These are phyloP conservation scores for Ceratocystis destructans DNA, from an alignment of 2,329 filamentous ascomycete species.

Conservation along the genomic window DNA sequence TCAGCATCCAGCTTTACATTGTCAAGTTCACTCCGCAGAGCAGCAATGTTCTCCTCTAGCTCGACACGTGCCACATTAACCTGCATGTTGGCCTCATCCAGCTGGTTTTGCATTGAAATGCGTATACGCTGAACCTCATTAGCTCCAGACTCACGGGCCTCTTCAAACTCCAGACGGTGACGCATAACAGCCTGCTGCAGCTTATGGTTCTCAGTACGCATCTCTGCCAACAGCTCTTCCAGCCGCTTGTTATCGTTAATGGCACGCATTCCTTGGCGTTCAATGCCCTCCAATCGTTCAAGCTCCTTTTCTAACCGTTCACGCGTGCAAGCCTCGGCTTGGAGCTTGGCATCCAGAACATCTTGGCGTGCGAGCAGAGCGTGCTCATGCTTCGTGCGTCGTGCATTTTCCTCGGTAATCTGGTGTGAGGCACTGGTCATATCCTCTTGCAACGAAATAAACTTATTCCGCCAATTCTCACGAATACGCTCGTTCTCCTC, in stretches of 20 bases:
- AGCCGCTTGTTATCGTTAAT: slow-evolving; percentile 48
- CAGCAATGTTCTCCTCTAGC: slow-evolving; percentile 63
- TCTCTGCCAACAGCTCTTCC: slow-evolving; percentile 40
- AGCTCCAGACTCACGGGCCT: slow-evolving; percentile 65
- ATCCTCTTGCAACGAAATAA: slow-evolving; percentile 74
- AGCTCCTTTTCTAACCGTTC: slow-evolving; percentile 54
- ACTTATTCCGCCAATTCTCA: slow-evolving; percentile 70
- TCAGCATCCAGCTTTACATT: slow-evolving; percentile 66
- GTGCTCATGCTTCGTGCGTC: slow-evolving; percentile 65
- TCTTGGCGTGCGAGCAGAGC: slow-evolving; percentile 67
- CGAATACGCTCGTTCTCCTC: slow-evolving; percentile 76
- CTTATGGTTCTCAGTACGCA: slow-evolving; percentile 54
- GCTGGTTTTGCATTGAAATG: slow-evolving; percentile 62
- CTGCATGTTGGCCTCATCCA: slow-evolving; percentile 73
- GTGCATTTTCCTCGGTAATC: slow-evolving; percentile 68
- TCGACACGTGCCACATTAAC: slow-evolving; percentile 72
- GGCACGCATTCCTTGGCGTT: slow-evolving; percentile 51
- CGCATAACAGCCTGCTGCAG: slow-evolving; percentile 55
- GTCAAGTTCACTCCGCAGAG: slow-evolving; percentile 62
- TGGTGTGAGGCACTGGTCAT: slow-evolving; percentile 68
- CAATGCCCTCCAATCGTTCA: slow-evolving; percentile 49
- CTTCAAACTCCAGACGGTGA: slow-evolving; percentile 69
- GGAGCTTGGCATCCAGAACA: slow-evolving; percentile 62
- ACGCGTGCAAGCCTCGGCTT: slow-evolving; percentile 57
- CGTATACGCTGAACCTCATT: slow-evolving; percentile 71